Percentiles rank a stretch among this genome's conserved stretches.
These are phyloP conservation scores for Theobroma grandiflorum DNA, from an alignment of 441 rosid genomes.

Conservation along the genomic window DNA sequence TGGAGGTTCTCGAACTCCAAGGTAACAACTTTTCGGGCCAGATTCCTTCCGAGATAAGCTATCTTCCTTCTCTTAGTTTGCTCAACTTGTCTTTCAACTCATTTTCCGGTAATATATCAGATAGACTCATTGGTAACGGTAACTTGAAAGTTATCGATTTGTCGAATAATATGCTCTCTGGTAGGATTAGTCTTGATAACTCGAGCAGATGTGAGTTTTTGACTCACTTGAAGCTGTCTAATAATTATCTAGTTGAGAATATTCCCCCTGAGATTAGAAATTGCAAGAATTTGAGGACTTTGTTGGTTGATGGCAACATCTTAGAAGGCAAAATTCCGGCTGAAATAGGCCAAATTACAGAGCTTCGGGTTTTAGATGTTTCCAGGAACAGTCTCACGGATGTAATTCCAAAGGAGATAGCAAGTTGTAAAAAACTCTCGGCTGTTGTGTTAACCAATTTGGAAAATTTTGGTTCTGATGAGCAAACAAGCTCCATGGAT, in stretches of 20 bases:
- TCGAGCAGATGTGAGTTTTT: constrained; percentile 47
- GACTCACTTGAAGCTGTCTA: constrained; percentile 61
- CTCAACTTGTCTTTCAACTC: constrained; percentile 67
- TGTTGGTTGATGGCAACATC: constrained; percentile 67
- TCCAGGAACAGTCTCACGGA: constrained; percentile 69
- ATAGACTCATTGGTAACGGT: constrained; percentile 50
- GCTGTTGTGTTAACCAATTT: constrained; percentile 60
- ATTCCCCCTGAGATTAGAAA: constrained; percentile 63
- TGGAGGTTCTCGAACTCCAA: constrained; percentile 65
- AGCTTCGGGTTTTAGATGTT: constrained; percentile 71
- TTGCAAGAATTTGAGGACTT: constrained; percentile 53
- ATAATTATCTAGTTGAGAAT: constrained; percentile 48
- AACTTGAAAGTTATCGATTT: constrained; percentile 53
- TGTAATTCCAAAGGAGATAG: constrained; percentile 59
- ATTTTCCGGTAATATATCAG: constrained; percentile 52
- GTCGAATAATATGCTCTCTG: constrained; percentile 57
- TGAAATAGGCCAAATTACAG: constrained; percentile 61
- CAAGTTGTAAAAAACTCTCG: constrained; percentile 53
- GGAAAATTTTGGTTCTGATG: constrained; percentile 37
- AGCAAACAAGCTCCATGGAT: constrained; percentile 20
- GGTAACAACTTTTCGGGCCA: constrained; percentile 67
- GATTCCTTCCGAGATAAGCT: constrained; percentile 54
- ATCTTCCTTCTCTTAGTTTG: constrained; percentile 42
- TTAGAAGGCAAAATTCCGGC: constrained; percentile 60
- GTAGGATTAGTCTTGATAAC: constrained; percentile 40